These are phyloP conservation scores for Lactuca saligna DNA, from an alignment of 129 eudicot genomes.

Conservation along the genomic window DNA sequence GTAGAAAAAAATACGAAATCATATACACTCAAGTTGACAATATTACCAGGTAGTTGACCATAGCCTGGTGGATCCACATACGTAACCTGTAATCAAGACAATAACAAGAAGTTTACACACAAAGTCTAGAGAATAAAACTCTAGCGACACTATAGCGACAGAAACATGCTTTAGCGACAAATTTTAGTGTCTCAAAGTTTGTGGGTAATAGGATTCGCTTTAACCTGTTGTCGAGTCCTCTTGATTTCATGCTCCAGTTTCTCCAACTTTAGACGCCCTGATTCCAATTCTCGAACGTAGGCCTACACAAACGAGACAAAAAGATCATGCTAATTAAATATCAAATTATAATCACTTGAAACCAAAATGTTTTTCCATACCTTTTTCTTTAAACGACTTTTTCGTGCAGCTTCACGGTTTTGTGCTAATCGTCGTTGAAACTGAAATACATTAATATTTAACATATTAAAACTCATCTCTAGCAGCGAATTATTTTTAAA, in stretches of 20 bases:
- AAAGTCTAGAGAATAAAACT: too few species aligned
- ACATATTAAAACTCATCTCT: neutral
- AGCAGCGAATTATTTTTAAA: neutral
- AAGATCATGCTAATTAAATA: neutral
- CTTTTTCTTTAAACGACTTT: constrained; percentile 78
- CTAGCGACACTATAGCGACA: neutral
- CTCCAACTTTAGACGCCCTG: constrained; percentile 70
- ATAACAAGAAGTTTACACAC: neutral
- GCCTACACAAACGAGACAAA: constrained; percentile 38
- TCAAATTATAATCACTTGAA: neutral
- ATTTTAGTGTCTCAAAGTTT: neutral
- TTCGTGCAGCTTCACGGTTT: constrained; percentile 94
- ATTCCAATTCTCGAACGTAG: constrained; percentile 79
- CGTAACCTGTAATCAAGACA: constrained; percentile 41
- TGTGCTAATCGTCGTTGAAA: constrained; percentile 75
- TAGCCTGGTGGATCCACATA: constrained; percentile 39
- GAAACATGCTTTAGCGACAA: neutral
- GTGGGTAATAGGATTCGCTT: neutral
- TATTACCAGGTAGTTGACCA: constrained; percentile 35
- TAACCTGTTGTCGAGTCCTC: constrained; percentile 74
- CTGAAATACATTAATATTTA: constrained; percentile 34
- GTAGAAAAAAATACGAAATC: neutral
- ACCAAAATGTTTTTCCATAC: constrained; percentile 24
- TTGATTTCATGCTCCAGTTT: constrained; percentile 70
- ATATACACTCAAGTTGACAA: constrained; percentile 48